A percentile compares a stretch with the other conserved stretches of the same genome.
Evolutionary conservation across 352 stramenopile genomes (phyloP).

Genomic region (Phytophthora constricta): DNA sequence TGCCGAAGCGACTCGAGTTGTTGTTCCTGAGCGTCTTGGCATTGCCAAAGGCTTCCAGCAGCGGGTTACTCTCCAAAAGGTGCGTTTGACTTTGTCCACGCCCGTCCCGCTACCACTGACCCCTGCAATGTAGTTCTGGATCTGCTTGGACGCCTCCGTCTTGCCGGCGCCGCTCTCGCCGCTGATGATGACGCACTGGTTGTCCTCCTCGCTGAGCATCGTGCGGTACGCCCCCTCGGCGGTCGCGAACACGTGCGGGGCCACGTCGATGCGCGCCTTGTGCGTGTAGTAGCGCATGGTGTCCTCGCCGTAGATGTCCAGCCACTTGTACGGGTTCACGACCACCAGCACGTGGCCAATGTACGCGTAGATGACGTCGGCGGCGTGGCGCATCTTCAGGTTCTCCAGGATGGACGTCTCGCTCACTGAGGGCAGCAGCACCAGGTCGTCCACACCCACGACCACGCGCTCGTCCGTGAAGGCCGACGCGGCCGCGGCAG

Average conservation of each 20-base stretch:
- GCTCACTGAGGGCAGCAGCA: conserved; percentile 72
- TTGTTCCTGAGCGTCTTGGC: conserved; percentile 95
- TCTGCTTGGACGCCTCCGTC: conserved; percentile 90
- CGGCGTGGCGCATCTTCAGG: conserved; percentile 87
- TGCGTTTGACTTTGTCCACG: conserved; percentile 90
- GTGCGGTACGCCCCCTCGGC: conserved; percentile 88
- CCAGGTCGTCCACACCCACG: conserved; percentile 85
- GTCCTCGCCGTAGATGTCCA: conserved; percentile 88
- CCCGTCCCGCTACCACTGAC: conserved; percentile 79
- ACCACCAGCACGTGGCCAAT: conserved; percentile 90
- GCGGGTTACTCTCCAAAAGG: conserved; percentile 95
- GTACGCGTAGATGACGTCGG: conserved; percentile 90
- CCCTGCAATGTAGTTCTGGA: conserved; percentile 90
- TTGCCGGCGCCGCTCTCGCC: conserved; percentile 87
- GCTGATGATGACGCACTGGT: conserved; percentile 92
- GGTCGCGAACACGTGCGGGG: conserved; percentile 87
- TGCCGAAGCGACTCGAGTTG: conserved; percentile 96
- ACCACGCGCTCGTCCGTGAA: conserved; percentile 74
- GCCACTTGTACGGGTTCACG: conserved; percentile 92
- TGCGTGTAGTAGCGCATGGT: conserved; percentile 85
- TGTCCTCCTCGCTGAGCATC: conserved; percentile 90
- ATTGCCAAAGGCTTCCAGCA: conserved; percentile 97
- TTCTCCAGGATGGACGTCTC: conserved; percentile 89
- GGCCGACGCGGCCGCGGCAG: conserved; percentile 18
- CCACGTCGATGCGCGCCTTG: conserved; percentile 88